Conservation (phyloP, 768 basidiomycete genomes). For the Lepiota brunneoincarnata region DNA sequence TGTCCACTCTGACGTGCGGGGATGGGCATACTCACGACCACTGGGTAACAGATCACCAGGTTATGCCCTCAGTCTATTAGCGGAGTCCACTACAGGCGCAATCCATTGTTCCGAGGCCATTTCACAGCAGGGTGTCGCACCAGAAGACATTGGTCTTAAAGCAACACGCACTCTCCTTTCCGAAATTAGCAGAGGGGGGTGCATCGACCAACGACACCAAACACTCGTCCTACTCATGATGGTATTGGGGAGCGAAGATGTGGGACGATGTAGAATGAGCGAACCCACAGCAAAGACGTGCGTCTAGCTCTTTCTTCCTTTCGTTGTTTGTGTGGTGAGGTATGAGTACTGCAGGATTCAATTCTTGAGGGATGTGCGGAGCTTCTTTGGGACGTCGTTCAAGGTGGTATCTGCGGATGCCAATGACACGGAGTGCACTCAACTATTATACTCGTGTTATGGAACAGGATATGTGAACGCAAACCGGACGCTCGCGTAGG, state of each 20-base stretch:
- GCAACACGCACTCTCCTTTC: conserved; percentile 77
- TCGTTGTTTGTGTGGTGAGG: background rate
- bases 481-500: conserved; percentile 70
- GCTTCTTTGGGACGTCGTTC: conserved; percentile 90
- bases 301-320: conserved; percentile 28
- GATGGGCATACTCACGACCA: background rate
- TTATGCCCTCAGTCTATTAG: conserved; percentile 86
- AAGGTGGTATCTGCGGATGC: conserved; percentile 72
- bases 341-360: conserved; percentile 62
- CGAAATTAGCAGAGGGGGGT: conserved; percentile 82
- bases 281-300: conserved; percentile 81
- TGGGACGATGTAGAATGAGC: conserved; percentile 85
- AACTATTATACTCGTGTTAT: conserved; percentile 85
- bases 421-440: conserved; percentile 45
- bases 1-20: background rate
- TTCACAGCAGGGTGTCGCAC: conserved; percentile 78
- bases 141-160: conserved; percentile 88
- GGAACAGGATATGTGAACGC: conserved; percentile 91
- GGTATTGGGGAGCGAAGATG: conserved; percentile 97
- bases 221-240: conserved; percentile 82
- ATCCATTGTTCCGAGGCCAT: conserved; percentile 86
- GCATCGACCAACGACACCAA: conserved; percentile 90
- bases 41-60: conserved; percentile 77
- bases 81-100: conserved; percentile 89
- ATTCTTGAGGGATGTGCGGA: conserved; percentile 79